These are phyloP conservation scores for Grammothele lineata DNA, from an alignment of 768 basidiomycete species.

Conservation along the genomic window DNA sequence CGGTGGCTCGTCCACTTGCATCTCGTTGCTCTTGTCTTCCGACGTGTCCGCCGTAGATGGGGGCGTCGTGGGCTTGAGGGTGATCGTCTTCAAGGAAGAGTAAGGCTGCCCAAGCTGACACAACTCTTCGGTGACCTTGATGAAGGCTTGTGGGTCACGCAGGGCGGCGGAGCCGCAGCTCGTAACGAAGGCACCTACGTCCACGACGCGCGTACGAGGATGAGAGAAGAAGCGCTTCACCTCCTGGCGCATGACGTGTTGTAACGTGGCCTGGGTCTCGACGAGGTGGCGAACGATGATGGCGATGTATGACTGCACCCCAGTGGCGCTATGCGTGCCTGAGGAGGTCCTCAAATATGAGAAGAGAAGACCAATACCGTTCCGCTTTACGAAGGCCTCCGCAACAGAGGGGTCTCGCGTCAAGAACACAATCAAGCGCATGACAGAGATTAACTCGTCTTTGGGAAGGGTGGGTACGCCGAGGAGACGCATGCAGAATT, in stretches of 20 bases:
- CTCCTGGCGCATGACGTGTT: constrained; percentile 75
- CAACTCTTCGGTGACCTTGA: constrained; percentile 64
- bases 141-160: constrained; percentile 74
- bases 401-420: constrained; percentile 70
- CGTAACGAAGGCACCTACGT: constrained; percentile 69
- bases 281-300: constrained; percentile 90
- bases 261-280: constrained; percentile 66
- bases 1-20: constrained; percentile 51
- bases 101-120: constrained; percentile 73
- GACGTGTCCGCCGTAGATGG: constrained; percentile 2
- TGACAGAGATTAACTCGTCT: constrained; percentile 77
- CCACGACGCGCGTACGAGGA: constrained; percentile 63
- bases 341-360: constrained; percentile 56
- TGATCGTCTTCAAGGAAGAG: constrained; percentile 23
- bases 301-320: constrained; percentile 78
- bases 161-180: constrained; percentile 75
- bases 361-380: constrained; percentile 64
- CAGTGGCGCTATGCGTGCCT: constrained; percentile 42
- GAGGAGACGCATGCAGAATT: constrained; percentile 73
- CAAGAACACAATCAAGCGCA: constrained; percentile 81
- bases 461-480: constrained; percentile 57
- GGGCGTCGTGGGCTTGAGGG: constrained; percentile 16
- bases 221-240: constrained; percentile 78
- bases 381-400: constrained; percentile 59
- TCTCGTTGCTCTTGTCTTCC: constrained; percentile 35